A percentile compares a stretch with the other conserved stretches of the same genome.
phyloP scores from a whole-genome alignment of 2,329 filamentous ascomycete genomes.

The Talaromyces sp. region DNA sequence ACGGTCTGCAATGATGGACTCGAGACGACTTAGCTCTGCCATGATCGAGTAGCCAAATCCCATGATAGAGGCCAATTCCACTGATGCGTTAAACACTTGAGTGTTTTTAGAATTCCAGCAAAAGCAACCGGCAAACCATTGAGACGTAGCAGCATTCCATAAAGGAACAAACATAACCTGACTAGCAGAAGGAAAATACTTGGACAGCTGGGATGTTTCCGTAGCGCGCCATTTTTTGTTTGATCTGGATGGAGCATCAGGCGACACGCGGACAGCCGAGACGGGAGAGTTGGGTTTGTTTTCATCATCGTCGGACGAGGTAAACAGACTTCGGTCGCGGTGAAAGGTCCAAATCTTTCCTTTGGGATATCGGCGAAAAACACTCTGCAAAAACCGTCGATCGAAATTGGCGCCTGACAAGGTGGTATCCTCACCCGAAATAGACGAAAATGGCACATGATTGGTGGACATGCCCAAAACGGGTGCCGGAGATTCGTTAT shows the following conservation, averaged over 20 bases:
- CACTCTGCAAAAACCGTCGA: constrained; percentile 26
- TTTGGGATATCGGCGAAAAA: constrained; percentile 43
- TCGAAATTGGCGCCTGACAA: constrained; percentile 29
- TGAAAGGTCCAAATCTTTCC: constrained; percentile 49
- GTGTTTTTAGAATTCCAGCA: constrained; percentile 39
- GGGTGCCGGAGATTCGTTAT: constrained; percentile 24
- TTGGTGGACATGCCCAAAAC: constrained; percentile 32
- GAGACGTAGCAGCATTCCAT: constrained; percentile 46
- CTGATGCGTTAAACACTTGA: constrained; percentile 31
- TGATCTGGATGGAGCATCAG: constrained; percentile 18
- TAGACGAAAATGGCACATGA: constrained; percentile 31
- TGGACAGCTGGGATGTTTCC: constrained; percentile 37
- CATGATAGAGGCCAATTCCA: constrained; percentile 37
- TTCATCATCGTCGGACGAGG: constrained; percentile 43
- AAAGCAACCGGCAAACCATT: constrained; percentile 45
- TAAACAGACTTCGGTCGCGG: constrained; percentile 38
- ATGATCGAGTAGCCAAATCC: constrained; percentile 41
- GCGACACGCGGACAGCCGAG: constrained; percentile 13
- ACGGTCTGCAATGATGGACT: constrained; percentile 38
- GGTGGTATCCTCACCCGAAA: constrained; percentile 21
- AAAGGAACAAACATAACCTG: constrained; percentile 50
- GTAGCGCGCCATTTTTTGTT: constrained; percentile 27
- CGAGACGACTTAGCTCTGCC: constrained; percentile 40
- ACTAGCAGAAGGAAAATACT: constrained; percentile 44
- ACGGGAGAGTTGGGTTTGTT: constrained; percentile 13